These are phyloP conservation scores for Neofusicoccum sp. DNA, from an alignment of 2,329 filamentous ascomycete species.

Conservation along the genomic window DNA sequence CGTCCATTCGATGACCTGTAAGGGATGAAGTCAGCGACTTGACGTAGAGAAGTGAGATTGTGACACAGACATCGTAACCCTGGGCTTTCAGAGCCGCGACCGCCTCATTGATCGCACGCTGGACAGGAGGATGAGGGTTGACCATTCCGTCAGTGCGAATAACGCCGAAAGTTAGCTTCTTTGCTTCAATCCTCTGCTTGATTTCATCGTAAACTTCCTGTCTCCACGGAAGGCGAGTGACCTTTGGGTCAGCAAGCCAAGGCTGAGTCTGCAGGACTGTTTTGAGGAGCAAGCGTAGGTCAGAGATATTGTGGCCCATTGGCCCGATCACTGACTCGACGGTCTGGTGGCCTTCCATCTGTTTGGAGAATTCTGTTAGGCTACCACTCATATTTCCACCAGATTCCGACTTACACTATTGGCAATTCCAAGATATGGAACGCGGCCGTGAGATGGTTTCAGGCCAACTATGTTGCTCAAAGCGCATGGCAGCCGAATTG, in stretches of 20 bases:
- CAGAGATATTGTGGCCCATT: slow-evolving; percentile 55
- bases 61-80: slow-evolving; percentile 28
- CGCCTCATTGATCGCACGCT: slow-evolving; percentile 32
- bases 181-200: slow-evolving; percentile 50
- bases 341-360: slow-evolving; percentile 62
- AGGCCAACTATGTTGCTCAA: slow-evolving; percentile 60
- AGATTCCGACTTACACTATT: slow-evolving; percentile 44
- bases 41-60: no score
- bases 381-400: no score
- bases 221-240: slow-evolving; percentile 64
- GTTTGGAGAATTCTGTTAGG: slow-evolving; percentile 35
- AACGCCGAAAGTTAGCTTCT: slow-evolving; percentile 33
- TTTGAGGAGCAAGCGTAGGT: slow-evolving; percentile 57
- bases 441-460: slow-evolving; percentile 53
- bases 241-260: slow-evolving; percentile 66
- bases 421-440: slow-evolving; percentile 48
- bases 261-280: slow-evolving; percentile 58
- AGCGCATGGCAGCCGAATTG: slow-evolving; percentile 56
- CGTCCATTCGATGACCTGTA: slow-evolving; percentile 21
- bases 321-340: slow-evolving; percentile 64
- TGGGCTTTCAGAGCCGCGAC: slow-evolving; percentile 25
- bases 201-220: slow-evolving; percentile 44
- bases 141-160: slow-evolving; percentile 2
- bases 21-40: no score
- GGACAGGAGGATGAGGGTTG: not conserved